Conservation (phyloP, 78 protist genomes). For the Bigelowiella natans region DNA sequence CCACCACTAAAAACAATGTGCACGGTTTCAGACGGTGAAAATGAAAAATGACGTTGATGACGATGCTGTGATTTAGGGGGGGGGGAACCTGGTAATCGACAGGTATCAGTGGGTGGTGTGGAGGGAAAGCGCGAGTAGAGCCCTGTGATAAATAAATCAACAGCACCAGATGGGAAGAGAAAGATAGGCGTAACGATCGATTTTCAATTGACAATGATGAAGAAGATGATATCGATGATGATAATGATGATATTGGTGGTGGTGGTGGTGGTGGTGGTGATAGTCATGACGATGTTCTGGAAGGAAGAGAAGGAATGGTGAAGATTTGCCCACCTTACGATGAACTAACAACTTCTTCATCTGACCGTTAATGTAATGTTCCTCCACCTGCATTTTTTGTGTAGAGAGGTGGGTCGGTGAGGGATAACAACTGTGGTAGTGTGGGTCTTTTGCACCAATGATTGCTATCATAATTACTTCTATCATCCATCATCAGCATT, state of each 20-base stretch:
- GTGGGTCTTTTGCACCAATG: no score
- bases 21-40: no score
- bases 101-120: slow-evolving; percentile 88
- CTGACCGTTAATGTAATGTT: slow-evolving; percentile 76
- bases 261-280: no score
- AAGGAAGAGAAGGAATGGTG: no score
- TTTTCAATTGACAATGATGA: background rate
- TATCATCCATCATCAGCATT: background rate
- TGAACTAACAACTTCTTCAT: slow-evolving; percentile 70
- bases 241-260: no score
- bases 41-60: background rate
- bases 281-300: background rate
- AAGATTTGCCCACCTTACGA: no score
- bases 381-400: background rate
- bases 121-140: slow-evolving; percentile 88
- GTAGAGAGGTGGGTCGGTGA: background rate
- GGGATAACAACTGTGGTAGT: no score
- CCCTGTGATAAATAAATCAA: background rate
- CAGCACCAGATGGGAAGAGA: background rate
- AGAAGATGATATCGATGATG: no score
- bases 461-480: no score
- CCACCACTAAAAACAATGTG: no score
- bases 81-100: slow-evolving; percentile 57
- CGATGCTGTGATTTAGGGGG: background rate
- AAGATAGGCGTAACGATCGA: background rate